phyloP scores from a whole-genome alignment of 495 filamentous ascomycete genomes.

The Staphylotrichum longicolle region DNA sequence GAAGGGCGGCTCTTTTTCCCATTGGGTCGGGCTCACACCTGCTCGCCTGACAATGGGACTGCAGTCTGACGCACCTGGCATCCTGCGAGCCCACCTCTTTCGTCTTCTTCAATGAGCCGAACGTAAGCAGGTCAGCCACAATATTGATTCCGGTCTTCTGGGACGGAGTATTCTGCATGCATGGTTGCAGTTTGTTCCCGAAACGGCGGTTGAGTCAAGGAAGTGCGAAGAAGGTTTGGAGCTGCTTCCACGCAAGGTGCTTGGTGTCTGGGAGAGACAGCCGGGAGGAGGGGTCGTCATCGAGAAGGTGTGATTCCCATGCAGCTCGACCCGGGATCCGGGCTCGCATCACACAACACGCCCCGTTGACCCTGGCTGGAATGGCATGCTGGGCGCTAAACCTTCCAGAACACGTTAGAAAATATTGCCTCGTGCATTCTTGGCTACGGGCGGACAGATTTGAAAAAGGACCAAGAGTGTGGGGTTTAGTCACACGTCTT shows the following conservation, averaged over 20 bases:
- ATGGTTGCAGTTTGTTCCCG: too few relatives aligned
- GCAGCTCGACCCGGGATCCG: constrained; percentile 10
- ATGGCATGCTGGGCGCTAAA: constrained; percentile 10
- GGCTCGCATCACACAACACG: background rate
- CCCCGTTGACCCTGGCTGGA: background rate
- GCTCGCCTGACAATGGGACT: background rate
- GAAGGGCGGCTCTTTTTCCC: background rate
- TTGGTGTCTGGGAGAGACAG: too few relatives aligned
- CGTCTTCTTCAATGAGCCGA: background rate
- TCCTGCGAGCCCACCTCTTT: background rate
- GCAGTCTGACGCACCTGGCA: background rate
- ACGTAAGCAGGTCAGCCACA: background rate
- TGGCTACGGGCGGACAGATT: background rate
- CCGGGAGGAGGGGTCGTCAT: too few relatives aligned
- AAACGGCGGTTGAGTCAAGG: too few relatives aligned
- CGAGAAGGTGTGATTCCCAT: constrained; percentile 3
- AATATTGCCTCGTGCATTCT: constrained; percentile 11
- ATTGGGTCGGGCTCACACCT: background rate
- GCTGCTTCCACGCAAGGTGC: too few relatives aligned
- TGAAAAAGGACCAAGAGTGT: background rate
- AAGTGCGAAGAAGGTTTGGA: too few relatives aligned
- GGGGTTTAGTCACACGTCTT: background rate
- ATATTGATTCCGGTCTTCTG: background rate
- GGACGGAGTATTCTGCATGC: too few relatives aligned
- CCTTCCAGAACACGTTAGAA: constrained; percentile 16